Evolutionary conservation across 495 filamentous ascomycete species (phyloP).

Genomic region (Talaromyces trachyspermus): DNA sequence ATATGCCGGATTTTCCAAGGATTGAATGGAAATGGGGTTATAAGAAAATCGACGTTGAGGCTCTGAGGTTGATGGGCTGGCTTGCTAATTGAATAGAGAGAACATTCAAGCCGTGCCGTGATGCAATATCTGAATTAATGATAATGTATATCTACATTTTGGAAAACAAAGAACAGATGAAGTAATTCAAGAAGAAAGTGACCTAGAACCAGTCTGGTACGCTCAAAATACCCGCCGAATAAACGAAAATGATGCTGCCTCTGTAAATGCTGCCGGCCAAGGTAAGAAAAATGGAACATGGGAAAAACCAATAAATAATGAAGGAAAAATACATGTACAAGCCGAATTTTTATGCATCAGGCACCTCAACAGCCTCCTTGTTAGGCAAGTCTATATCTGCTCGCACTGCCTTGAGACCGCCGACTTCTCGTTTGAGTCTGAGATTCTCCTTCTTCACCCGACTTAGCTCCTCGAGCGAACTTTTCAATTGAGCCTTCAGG

Average conservation of each 20-base stretch:
- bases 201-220: constrained; percentile 7
- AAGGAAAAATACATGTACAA: neutral
- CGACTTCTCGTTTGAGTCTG: constrained; percentile 53
- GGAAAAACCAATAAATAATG: neutral
- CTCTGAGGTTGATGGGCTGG: constrained; percentile 29
- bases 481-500: constrained; percentile 57
- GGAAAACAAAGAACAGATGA: constrained; percentile 10
- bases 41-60: constrained; percentile 34
- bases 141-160: constrained; percentile 7
- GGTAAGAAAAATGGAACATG: neutral
- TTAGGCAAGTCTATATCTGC: constrained; percentile 30
- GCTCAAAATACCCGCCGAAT: neutral
- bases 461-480: constrained; percentile 59
- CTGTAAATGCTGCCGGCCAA: neutral
- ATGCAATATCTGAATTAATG: neutral
- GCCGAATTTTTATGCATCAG: neutral
- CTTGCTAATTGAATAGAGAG: constrained; percentile 6
- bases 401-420: constrained; percentile 37
- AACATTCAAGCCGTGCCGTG: too few relatives aligned
- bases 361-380: constrained; percentile 1
- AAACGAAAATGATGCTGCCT: constrained; percentile 5
- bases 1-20: constrained; percentile 10
- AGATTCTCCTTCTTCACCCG: constrained; percentile 74
- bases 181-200: constrained; percentile 4
- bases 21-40: constrained; percentile 38